A percentile compares a stretch with the other conserved stretches of the same genome.
Conservation (phyloP, 768 basidiomycete species). For the Tricholoma terreum region DNA sequence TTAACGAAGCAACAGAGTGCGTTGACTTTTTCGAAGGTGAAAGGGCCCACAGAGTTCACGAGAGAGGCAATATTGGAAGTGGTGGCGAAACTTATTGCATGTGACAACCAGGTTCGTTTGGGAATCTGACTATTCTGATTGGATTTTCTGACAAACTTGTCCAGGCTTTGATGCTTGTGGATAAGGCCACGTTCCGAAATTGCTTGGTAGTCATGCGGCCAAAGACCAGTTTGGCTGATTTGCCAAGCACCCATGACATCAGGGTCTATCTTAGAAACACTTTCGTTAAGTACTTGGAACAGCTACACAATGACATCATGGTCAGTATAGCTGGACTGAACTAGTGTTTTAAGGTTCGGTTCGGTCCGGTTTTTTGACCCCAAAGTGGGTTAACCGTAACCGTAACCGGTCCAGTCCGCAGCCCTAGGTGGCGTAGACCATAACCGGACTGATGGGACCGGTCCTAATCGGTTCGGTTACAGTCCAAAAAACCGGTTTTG, state of each 20-base stretch:
- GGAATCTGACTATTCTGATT: constrained; percentile 1
- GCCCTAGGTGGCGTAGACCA: too few species aligned
- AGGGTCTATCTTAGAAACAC: constrained; percentile 12
- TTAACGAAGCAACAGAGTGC: too few species aligned
- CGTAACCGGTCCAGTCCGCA: too few species aligned
- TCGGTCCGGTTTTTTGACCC: too few species aligned
- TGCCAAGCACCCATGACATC: constrained; percentile 11
- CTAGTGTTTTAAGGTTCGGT: too few species aligned
- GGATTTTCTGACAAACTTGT: too few species aligned
- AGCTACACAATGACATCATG: not conserved
- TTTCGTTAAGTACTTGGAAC: constrained; percentile 1
- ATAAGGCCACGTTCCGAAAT: constrained; percentile 5
- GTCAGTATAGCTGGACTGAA: not conserved
- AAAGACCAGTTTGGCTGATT: not conserved
- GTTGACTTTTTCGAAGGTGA: constrained; percentile 1
- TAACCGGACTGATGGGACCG: too few species aligned
- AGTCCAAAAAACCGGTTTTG: too few species aligned
- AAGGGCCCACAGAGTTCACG: constrained; percentile 10
- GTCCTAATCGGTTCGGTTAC: too few species aligned
- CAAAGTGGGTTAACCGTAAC: too few species aligned
- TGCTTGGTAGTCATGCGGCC: constrained; percentile 7
- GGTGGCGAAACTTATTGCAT: constrained; percentile 10
- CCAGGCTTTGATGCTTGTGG: not conserved
- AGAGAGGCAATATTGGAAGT: constrained; percentile 4
- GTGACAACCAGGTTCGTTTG: constrained; percentile 7